Percentiles rank a stretch among this genome's conserved stretches.
These are phyloP conservation scores for Entophlyctis helioformis DNA, from an alignment of 192 early-diverging fungal genomes.

Conservation along the genomic window DNA sequence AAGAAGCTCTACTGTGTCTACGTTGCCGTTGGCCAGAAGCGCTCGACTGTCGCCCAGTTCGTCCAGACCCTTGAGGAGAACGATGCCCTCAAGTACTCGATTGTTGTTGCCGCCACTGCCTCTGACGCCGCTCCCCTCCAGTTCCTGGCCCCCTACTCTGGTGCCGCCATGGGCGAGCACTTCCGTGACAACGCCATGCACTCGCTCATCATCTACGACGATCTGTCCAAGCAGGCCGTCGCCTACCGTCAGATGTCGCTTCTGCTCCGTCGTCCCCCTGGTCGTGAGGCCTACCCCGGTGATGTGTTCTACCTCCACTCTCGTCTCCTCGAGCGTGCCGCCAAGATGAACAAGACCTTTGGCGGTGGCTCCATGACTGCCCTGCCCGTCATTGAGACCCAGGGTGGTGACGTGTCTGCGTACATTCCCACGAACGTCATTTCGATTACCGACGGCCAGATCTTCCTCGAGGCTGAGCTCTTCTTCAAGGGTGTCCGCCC, in stretches of 20 bases:
- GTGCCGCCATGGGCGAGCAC: slow-evolving; percentile 96
- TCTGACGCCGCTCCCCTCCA: slow-evolving; percentile 98
- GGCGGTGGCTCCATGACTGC: slow-evolving; percentile 97
- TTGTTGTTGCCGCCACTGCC: slow-evolving; percentile 96
- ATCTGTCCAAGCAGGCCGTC: slow-evolving; percentile 99
- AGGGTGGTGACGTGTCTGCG: slow-evolving; percentile 99
- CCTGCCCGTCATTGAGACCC: slow-evolving; percentile 98
- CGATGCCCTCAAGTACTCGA: slow-evolving; percentile 96
- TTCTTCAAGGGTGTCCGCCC: slow-evolving; percentile 99
- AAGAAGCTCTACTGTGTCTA: slow-evolving; percentile 99
- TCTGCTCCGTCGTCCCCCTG: slow-evolving; percentile 97
- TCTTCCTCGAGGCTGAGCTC: slow-evolving; percentile 99
- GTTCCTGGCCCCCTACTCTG: slow-evolving; percentile 97
- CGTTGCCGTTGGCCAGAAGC: slow-evolving; percentile 98
- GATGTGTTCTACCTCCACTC: slow-evolving; percentile 99
- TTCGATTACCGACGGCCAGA: slow-evolving; percentile 99
- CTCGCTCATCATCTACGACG: slow-evolving; percentile 98
- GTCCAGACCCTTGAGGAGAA: slow-evolving; percentile 96
- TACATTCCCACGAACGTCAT: slow-evolving; percentile 99
- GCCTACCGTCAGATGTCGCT: slow-evolving; percentile 99
- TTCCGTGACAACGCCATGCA: slow-evolving; percentile 99
- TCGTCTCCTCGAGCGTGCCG: slow-evolving; percentile 96
- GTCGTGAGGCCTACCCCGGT: slow-evolving; percentile 99
- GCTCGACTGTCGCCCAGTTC: slow-evolving; percentile 98
- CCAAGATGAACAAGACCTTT: slow-evolving; percentile 97